These are phyloP conservation scores for Catharanthus roseus DNA, from an alignment of 257 asterid species.

Conservation along the genomic window DNA sequence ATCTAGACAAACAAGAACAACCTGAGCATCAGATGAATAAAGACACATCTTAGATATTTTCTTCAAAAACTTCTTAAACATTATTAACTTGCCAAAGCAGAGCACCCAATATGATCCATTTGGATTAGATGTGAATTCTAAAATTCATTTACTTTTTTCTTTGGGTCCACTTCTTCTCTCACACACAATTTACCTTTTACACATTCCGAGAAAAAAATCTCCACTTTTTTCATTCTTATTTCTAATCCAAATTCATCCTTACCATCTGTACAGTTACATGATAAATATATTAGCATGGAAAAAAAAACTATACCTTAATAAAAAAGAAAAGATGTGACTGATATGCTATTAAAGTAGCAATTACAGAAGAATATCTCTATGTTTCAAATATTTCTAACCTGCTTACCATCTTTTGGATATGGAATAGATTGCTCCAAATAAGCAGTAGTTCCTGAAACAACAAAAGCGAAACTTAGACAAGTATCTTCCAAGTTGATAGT, in stretches of 20 bases:
- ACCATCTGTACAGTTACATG: background rate
- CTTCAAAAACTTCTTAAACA: background rate
- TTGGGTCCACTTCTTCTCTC: too few relatives aligned
- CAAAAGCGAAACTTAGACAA: slow-evolving; percentile 14
- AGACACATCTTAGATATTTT: background rate
- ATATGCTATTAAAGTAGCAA: background rate
- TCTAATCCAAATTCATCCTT: too few relatives aligned
- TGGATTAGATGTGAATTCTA: too few relatives aligned
- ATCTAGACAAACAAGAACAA: background rate
- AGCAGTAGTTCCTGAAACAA: slow-evolving; percentile 70
- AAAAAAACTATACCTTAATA: background rate
- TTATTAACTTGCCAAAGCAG: background rate
- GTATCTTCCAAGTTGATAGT: slow-evolving; percentile 16
- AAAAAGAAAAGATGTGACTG: background rate
- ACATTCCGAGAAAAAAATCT: too few relatives aligned
- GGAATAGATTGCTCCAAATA: slow-evolving; percentile 84
- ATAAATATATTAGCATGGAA: background rate
- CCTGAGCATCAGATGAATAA: background rate
- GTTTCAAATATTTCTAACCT: slow-evolving; percentile 43
- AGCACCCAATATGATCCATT: background rate
- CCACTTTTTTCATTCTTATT: too few relatives aligned
- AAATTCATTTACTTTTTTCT: too few relatives aligned
- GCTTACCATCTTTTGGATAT: slow-evolving; percentile 87
- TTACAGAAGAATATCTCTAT: slow-evolving; percentile 10
- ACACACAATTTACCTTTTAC: too few relatives aligned